Conservation (phyloP, 176 grass and related monocot genomes). For the Oryza glumipatula region DNA sequence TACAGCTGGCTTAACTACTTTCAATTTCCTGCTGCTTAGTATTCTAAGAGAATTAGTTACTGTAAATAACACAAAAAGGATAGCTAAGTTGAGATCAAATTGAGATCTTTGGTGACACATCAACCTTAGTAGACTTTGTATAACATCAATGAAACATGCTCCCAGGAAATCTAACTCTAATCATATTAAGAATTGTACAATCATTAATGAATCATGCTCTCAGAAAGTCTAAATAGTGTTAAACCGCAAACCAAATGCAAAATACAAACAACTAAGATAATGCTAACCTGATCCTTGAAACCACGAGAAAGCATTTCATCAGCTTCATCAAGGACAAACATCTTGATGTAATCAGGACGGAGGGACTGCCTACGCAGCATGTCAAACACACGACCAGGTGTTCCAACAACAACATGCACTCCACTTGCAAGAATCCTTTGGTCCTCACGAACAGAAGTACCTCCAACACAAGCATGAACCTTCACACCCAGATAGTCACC, state of each 20-base stretch:
- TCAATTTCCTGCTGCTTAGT: neutral
- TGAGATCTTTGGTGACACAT: neutral
- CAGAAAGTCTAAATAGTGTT: neutral
- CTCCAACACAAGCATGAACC: conserved; percentile 91
- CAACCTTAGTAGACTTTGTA: neutral
- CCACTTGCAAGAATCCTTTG: conserved; percentile 85
- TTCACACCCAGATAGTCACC: conserved; percentile 94
- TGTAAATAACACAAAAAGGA: neutral
- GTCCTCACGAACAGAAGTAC: conserved; percentile 86
- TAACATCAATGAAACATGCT: neutral
- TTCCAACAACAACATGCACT: conserved; percentile 90
- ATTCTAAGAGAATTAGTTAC: neutral
- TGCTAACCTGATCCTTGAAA: conserved; percentile 87
- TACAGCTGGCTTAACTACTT: neutral
- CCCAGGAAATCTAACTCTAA: neutral
- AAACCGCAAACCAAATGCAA: neutral
- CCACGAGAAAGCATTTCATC: conserved; percentile 99
- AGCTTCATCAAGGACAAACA: conserved; percentile 96
- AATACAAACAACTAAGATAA: neutral
- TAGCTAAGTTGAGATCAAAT: neutral
- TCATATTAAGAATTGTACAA: neutral
- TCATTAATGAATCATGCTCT: neutral
- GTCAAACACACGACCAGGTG: conserved; percentile 86
- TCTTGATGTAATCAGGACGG: conserved; percentile 82
- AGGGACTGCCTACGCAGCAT: conserved; percentile 88